Percentiles rank a stretch among this genome's conserved stretches.
phyloP scores from a whole-genome alignment of 163 green algal genomes.

The Chlamydomonas reinhardtii region DNA sequence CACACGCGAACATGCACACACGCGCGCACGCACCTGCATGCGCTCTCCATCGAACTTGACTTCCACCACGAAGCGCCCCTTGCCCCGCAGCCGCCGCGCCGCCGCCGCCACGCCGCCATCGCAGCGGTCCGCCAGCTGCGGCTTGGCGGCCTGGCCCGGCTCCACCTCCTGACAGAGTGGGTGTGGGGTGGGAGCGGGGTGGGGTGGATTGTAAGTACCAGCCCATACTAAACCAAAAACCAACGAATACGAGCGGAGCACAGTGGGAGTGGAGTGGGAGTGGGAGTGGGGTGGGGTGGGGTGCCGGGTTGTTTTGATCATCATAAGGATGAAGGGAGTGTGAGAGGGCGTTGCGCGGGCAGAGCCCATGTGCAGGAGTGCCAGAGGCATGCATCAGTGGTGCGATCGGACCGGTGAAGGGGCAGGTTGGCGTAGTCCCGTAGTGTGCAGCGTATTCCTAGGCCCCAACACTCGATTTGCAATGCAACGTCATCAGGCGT shows the following conservation, averaged over 20 bases:
- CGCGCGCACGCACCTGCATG: slow-evolving; percentile 54
- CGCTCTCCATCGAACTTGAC: slow-evolving; percentile 87
- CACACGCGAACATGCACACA: background rate
- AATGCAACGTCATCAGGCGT: too few species aligned
- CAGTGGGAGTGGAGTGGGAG: background rate
- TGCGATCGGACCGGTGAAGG: too few species aligned
- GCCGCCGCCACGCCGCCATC: slow-evolving; percentile 56
- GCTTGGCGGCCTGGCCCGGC: slow-evolving; percentile 54
- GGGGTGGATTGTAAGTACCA: background rate
- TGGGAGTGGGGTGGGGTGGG: too few species aligned
- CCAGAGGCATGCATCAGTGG: too few species aligned
- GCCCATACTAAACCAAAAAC: background rate
- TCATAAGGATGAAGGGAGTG: too few species aligned
- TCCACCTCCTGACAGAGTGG: slow-evolving; percentile 52
- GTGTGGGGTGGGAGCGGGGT: background rate
- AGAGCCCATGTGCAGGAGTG: too few species aligned
- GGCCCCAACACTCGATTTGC: too few species aligned
- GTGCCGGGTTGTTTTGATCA: too few species aligned
- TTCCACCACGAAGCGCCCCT: slow-evolving; percentile 75
- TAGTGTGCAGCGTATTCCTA: too few species aligned
- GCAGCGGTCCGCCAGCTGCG: slow-evolving; percentile 64
- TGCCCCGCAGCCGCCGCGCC: slow-evolving; percentile 68
- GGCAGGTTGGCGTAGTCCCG: too few species aligned
- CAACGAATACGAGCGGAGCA: background rate
- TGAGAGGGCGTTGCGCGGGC: too few species aligned